A percentile compares a stretch with the other conserved stretches of the same genome.
phyloP scores from a whole-genome alignment of 2,329 filamentous ascomycete genomes.

The Alternaria triticimaculans region DNA sequence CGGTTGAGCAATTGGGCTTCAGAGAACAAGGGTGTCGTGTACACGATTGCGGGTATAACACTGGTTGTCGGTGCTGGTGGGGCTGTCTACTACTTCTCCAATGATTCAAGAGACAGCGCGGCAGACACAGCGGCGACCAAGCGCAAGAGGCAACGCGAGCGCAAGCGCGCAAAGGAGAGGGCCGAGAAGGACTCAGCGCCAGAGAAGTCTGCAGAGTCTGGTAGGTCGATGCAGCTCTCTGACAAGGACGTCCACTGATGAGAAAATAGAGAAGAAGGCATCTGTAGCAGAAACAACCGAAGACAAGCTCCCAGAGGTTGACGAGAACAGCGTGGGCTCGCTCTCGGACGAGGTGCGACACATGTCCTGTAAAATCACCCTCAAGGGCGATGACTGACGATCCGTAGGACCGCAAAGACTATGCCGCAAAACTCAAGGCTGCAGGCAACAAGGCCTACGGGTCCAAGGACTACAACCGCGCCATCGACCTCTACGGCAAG shows the following conservation, averaged over 20 bases:
- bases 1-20: slow-evolving; percentile 89
- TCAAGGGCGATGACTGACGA: slow-evolving; percentile 29
- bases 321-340: slow-evolving; percentile 52
- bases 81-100: slow-evolving; percentile 83
- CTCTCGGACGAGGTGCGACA: slow-evolving; percentile 52
- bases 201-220: slow-evolving; percentile 33
- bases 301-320: slow-evolving; percentile 58
- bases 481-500: slow-evolving; percentile 94
- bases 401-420: slow-evolving; percentile 79
- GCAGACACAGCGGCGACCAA: slow-evolving; percentile 52
- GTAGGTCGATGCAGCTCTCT: slow-evolving; percentile 21
- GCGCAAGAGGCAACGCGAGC: slow-evolving; percentile 88
- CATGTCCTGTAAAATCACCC: not conserved
- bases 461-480: slow-evolving; percentile 88
- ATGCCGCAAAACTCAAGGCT: slow-evolving; percentile 90
- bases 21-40: slow-evolving; percentile 94
- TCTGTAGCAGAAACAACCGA: slow-evolving; percentile 46
- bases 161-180: slow-evolving; percentile 83
- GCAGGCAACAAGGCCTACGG: slow-evolving; percentile 97
- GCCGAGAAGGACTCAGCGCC: slow-evolving; percentile 59
- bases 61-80: slow-evolving; percentile 90
- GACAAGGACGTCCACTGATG: slow-evolving; percentile 28
- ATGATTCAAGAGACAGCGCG: slow-evolving; percentile 55
- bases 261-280: slow-evolving; percentile 44
- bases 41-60: slow-evolving; percentile 94